A percentile compares a stretch with the other conserved stretches of the same genome.
These are phyloP conservation scores for Picochlorum sp. DNA, from an alignment of 139 green algal genomes.

Conservation along the genomic window DNA sequence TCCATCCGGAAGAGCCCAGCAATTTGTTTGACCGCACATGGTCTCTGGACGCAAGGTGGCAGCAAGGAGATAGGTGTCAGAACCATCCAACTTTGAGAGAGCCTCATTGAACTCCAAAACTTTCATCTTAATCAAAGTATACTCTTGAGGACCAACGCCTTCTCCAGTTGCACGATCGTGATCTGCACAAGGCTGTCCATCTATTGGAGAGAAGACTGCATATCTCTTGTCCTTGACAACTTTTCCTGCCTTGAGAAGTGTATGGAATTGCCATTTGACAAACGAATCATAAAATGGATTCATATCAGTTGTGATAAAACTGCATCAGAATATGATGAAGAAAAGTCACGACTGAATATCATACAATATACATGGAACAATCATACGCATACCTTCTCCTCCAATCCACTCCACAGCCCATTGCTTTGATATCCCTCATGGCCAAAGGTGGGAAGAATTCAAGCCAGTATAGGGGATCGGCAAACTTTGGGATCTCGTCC, in stretches of 20 bases:
- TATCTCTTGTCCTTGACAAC: conserved; percentile 94
- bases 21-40: conserved; percentile 99
- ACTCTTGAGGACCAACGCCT: conserved; percentile 89
- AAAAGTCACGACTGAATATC: neutral
- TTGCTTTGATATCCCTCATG: conserved; percentile 71
- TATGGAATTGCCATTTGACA: conserved; percentile 91
- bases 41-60: conserved; percentile 96
- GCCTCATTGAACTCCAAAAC: conserved; percentile 64
- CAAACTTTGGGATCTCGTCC: conserved; percentile 68
- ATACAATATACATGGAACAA: no score
- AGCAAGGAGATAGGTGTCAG: conserved; percentile 79
- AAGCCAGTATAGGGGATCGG: conserved; percentile 77
- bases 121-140: conserved; percentile 96
- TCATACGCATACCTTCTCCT: conserved; percentile 35
- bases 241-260: conserved; percentile 67
- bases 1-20: conserved; percentile 92
- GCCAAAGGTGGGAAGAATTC: conserved; percentile 88
- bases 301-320: conserved; percentile 96
- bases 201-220: conserved; percentile 88
- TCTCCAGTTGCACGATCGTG: conserved; percentile 90
- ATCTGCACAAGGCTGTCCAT: conserved; percentile 92
- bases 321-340: conserved; percentile 10
- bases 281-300: conserved; percentile 99
- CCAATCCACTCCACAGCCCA: conserved; percentile 98
- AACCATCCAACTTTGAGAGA: conserved; percentile 55